A percentile compares a stretch with the other conserved stretches of the same genome.
Evolutionary conservation across 1,284 basidiomycete species (phyloP).

Genomic region (Taiwanofungus camphoratus): DNA sequence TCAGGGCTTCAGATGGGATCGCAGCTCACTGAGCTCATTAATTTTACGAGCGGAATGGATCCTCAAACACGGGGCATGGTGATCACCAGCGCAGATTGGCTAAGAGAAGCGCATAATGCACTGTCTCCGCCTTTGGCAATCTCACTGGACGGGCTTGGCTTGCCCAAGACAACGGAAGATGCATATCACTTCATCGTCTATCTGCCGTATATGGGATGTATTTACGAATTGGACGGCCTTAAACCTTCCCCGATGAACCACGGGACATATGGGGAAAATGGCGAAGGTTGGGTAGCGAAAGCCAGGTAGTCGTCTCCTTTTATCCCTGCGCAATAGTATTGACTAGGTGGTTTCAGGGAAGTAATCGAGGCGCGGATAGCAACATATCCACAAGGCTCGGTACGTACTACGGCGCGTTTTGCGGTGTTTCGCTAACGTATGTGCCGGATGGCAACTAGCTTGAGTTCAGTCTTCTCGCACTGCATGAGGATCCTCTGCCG

Average conservation of each 20-base stretch:
- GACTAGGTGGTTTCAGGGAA: conserved; percentile 40
- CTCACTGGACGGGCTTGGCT: conserved; percentile 68
- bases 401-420: conserved; percentile 42
- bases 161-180: conserved; percentile 73
- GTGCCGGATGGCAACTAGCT: too few relatives aligned
- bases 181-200: conserved; percentile 95
- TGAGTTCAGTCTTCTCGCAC: conserved; percentile 86
- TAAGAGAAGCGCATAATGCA: conserved; percentile 82
- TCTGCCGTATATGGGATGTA: conserved; percentile 71
- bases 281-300: conserved; percentile 76
- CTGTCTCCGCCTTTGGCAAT: conserved; percentile 85
- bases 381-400: conserved; percentile 81
- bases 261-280: conserved; percentile 56
- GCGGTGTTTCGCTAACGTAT: background rate
- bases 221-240: conserved; percentile 91
- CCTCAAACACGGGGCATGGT: conserved; percentile 80
- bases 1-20: conserved; percentile 60
- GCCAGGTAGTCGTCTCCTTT: conserved; percentile 50
- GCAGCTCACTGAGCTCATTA: conserved; percentile 69
- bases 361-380: conserved; percentile 81
- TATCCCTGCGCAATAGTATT: background rate
- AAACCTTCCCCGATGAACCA: conserved; percentile 77
- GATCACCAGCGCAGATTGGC: conserved; percentile 82
- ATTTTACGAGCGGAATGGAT: conserved; percentile 81
- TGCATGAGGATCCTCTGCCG: conserved; percentile 77